Conservation (phyloP, 768 basidiomycete species). For the Boletus reticuloceps region DNA sequence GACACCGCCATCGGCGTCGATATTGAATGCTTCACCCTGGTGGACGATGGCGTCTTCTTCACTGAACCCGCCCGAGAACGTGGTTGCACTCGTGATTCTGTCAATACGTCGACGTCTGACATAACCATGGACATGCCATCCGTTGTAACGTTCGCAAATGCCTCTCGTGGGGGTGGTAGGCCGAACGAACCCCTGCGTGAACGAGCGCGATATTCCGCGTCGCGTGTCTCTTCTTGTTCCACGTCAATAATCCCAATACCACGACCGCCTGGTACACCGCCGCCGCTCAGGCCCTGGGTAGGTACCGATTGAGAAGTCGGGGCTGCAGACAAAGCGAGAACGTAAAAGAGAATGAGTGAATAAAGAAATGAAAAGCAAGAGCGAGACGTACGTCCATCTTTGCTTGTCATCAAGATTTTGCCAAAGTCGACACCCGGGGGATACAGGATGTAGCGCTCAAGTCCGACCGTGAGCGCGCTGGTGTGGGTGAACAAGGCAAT, state of each 20-base stretch:
- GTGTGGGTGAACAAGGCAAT: not conserved
- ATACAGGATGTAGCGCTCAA: constrained; percentile 68
- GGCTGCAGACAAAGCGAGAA: not conserved
- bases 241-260: constrained; percentile 24
- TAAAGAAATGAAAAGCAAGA: not conserved
- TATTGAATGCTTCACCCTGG: not conserved
- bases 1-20: not conserved
- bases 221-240: constrained; percentile 21
- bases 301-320: constrained; percentile 6
- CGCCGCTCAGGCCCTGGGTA: constrained; percentile 6
- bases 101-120: not conserved
- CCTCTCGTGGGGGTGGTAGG: not conserved
- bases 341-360: not conserved
- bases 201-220: constrained; percentile 11
- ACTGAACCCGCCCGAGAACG: constrained; percentile 7
- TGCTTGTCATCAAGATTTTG: constrained; percentile 31
- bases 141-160: not conserved
- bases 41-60: constrained; percentile 8
- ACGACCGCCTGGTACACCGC: constrained; percentile 31
- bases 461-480: constrained; percentile 54
- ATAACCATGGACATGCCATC: not conserved
- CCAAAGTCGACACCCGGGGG: constrained; percentile 68
- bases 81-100: not conserved
- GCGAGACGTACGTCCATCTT: constrained; percentile 13
- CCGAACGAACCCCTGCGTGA: not conserved